A percentile compares a stretch with the other conserved stretches of the same genome.
These are phyloP conservation scores for Penicillium mononematosum DNA, from an alignment of 495 filamentous ascomycete genomes.

Conservation along the genomic window DNA sequence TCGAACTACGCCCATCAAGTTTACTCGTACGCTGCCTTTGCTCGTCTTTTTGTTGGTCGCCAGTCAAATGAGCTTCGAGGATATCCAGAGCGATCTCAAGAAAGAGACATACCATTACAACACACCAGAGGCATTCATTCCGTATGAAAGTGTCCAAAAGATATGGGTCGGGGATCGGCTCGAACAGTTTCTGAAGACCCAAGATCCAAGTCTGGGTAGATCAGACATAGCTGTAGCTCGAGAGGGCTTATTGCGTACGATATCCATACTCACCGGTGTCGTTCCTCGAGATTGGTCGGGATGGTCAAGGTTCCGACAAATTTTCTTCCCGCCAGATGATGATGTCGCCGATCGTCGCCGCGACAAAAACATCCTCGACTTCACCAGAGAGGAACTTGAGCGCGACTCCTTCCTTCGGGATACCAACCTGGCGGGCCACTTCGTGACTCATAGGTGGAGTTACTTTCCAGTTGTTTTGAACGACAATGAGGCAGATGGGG, in stretches of 20 bases:
- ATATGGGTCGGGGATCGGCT: slow-evolving; percentile 6
- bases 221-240: not conserved
- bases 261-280: not conserved
- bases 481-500: not conserved
- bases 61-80: not conserved
- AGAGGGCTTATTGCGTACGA: not conserved
- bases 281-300: not conserved
- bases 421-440: not conserved
- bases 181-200: not conserved
- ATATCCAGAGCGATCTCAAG: not conserved
- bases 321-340: not conserved
- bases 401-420: slow-evolving; percentile 5
- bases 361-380: not conserved
- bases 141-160: not conserved
- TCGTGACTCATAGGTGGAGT: not conserved
- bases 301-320: slow-evolving; percentile 7
- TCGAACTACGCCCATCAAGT: not conserved
- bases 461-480: not conserved
- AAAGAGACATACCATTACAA: not conserved
- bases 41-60: not conserved
- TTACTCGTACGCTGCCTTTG: not conserved
- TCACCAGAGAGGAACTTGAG: not conserved
- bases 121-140: not conserved
- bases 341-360: not conserved
- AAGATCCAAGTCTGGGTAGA: not conserved